Conservation (phyloP, 257 asterid species). For the Solanum sejunctum region DNA sequence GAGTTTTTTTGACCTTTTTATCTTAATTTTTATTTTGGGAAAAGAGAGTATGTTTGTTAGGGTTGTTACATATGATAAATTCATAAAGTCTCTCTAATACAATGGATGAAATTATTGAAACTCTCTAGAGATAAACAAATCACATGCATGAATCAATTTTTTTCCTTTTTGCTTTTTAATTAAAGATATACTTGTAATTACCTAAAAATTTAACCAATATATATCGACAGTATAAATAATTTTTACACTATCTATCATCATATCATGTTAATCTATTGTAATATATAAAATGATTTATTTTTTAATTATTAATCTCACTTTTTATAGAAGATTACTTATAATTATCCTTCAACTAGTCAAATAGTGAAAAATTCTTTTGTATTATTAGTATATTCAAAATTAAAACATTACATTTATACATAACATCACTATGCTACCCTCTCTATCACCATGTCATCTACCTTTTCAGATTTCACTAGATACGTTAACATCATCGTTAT, state of each 20-base stretch:
- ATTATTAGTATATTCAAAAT: not conserved
- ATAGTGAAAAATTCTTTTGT: not conserved
- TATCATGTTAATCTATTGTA: too few species aligned
- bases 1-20: not conserved
- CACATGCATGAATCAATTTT: not conserved
- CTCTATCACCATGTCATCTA: too few species aligned
- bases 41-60: not conserved
- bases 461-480: too few species aligned
- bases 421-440: not conserved
- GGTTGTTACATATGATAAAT: not conserved
- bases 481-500: too few species aligned
- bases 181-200: too few species aligned
- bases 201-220: too few species aligned
- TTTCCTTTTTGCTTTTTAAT: not conserved
- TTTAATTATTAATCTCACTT: not conserved
- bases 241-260: too few species aligned
- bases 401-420: not conserved
- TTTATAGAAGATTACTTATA: not conserved
- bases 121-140: not conserved
- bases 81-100: not conserved
- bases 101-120: not conserved
- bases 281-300: too few species aligned
- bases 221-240: too few species aligned
- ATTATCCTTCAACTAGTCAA: not conserved
- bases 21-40: not conserved